These are phyloP conservation scores for Zopfia rhizophila DNA, from an alignment of 2,329 filamentous ascomycete species.

Conservation along the genomic window DNA sequence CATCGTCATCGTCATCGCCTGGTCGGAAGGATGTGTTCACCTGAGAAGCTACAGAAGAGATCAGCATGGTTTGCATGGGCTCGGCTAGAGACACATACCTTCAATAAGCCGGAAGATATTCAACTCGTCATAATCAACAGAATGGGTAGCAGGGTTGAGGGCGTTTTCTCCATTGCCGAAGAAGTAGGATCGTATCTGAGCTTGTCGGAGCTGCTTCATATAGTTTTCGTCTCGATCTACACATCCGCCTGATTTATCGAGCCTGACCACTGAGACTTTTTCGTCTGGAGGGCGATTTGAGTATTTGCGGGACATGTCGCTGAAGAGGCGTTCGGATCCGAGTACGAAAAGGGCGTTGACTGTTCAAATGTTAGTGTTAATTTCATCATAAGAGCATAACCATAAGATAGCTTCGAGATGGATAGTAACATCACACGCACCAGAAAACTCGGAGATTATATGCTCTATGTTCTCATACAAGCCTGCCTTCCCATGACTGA, in stretches of 20 bases:
- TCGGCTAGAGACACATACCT: slow-evolving; percentile 54
- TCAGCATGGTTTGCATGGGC: neutral
- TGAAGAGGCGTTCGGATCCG: slow-evolving; percentile 79
- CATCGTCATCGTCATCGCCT: slow-evolving; percentile 61
- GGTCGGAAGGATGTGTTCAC: slow-evolving; percentile 45
- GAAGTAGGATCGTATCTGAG: slow-evolving; percentile 90
- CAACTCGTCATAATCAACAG: slow-evolving; percentile 79
- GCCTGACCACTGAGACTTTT: slow-evolving; percentile 75
- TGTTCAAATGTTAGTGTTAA: slow-evolving; percentile 47
- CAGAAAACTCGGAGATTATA: slow-evolving; percentile 75
- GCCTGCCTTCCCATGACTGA: slow-evolving; percentile 70
- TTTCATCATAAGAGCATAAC: slow-evolving; percentile 1
- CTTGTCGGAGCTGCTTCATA: slow-evolving; percentile 77
- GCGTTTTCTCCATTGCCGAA: slow-evolving; percentile 79
- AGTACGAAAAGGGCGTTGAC: slow-evolving; percentile 85
- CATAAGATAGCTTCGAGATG: slow-evolving; percentile 9
- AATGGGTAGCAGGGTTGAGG: slow-evolving; percentile 87
- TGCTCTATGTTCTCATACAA: slow-evolving; percentile 83
- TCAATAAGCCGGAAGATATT: slow-evolving; percentile 77
- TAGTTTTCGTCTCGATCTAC: slow-evolving; percentile 79
- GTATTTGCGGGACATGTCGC: slow-evolving; percentile 78
- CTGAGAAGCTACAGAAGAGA: slow-evolving; percentile 9
- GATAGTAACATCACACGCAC: slow-evolving; percentile 53
- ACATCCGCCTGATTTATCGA: slow-evolving; percentile 88
- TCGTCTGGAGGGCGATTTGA: slow-evolving; percentile 68